Percentiles rank a stretch among this genome's conserved stretches.
Conservation (phyloP, 1,284 basidiomycete genomes). For the Xerocomus nothofagi region DNA sequence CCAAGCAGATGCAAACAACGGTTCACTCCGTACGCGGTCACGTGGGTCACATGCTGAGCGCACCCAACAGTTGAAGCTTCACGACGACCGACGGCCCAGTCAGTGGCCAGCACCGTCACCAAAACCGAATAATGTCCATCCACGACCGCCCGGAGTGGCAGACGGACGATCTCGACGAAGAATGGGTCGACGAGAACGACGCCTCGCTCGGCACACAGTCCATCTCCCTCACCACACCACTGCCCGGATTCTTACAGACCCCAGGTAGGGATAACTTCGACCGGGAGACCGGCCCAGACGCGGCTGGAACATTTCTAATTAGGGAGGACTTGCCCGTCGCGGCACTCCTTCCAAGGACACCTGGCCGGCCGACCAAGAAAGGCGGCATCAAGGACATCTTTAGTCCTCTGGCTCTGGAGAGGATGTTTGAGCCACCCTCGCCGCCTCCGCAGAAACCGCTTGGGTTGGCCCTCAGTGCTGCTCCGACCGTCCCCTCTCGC, state of each 20-base stretch:
- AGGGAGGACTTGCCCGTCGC: slow-evolving; percentile 63
- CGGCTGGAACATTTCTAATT: slow-evolving; percentile 76
- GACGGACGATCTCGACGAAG: slow-evolving; percentile 75
- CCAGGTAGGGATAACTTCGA: slow-evolving; percentile 38
- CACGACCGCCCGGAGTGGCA: slow-evolving; percentile 64
- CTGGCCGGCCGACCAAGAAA: slow-evolving; percentile 58
- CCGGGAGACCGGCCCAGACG: slow-evolving; percentile 29
- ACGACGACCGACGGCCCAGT: neutral
- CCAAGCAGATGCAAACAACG: slow-evolving; percentile 25
- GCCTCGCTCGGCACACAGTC: slow-evolving; percentile 45
- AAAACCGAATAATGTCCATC: slow-evolving; percentile 14
- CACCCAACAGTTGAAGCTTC: slow-evolving; percentile 9
- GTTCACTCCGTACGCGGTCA: slow-evolving; percentile 26
- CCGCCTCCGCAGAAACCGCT: slow-evolving; percentile 46
- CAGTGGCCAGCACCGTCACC: neutral
- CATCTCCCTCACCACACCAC: slow-evolving; percentile 60
- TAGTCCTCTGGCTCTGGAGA: slow-evolving; percentile 79
- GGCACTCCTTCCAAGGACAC: slow-evolving; percentile 63
- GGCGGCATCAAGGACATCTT: slow-evolving; percentile 77
- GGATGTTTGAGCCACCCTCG: slow-evolving; percentile 89
- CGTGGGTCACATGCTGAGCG: slow-evolving; percentile 18
- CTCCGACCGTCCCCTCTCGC: slow-evolving; percentile 39
- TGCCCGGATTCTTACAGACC: slow-evolving; percentile 53
- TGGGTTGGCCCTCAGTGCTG: slow-evolving; percentile 28
- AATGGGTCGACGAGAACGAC: slow-evolving; percentile 67